Evolutionary conservation across 495 filamentous ascomycete genomes (phyloP), one percentile per base, ranked within the genome.

Genomic region (Tuber brumale): DNA sequence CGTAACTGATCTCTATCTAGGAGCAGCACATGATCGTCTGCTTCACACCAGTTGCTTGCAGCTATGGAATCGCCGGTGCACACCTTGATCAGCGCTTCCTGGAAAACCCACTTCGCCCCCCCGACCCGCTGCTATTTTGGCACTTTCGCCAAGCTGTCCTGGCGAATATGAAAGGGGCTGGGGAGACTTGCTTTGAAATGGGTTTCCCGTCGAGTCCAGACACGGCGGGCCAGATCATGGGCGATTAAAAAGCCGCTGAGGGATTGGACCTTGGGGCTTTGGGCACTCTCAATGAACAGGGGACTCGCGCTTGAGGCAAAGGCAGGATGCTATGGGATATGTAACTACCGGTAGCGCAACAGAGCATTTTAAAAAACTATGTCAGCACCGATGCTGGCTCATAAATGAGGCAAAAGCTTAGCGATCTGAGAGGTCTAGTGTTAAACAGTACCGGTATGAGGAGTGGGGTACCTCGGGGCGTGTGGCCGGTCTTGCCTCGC

Each of bases 181-280:
- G 74, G 18, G 76, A 72, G 73, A 37, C 74, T 71, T 48, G 44
- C 2, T 75, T 44, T 75, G 74, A 71, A 35, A 73, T 81, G 79
- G 85, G 85, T 79, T 85, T 86, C 72, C 84, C 85, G 48, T 80
- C 81, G 46, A 82, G 85, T 39, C 81, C 81, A 70, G 84, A 84
- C 80, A 84, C 84, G 76, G 72, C 85, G 44, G 77, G 76, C 72
- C 82, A 84, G 70, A 84, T 85, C 72, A 76, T 81, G 66, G 73
- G 77, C 41, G 84, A 80, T 69, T 79, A 83, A 70, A 83, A 80
- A 75, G 77, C 80, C 14, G 51, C 23, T 12, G 79, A 84, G 80
- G 79, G 84, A 74, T 79, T 85, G 76, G 82, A 84, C 76, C 82
- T 84, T 76, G 84, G 85, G 78, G 9, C 9, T 27, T 57, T 57